Evolutionary conservation across 805 yeast genomes (phyloP).

Genomic region (Pichia manshurica): DNA sequence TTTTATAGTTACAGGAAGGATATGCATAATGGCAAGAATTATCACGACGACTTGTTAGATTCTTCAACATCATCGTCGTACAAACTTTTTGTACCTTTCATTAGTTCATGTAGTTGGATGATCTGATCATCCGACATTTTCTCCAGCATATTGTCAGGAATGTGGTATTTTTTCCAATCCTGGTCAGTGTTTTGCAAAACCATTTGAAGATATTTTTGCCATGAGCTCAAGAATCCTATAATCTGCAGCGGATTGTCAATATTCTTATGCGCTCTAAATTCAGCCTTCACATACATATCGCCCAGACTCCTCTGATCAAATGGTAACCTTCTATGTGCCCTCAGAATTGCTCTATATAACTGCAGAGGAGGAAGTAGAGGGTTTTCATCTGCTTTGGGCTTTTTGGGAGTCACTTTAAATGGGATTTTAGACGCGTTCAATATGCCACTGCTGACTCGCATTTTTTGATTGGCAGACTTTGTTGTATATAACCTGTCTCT

Average conservation of each 20-base stretch:
- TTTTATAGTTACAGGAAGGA: too few relatives aligned
- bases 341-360: constrained; percentile 70
- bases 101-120: constrained; percentile 71
- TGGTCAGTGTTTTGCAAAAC: constrained; percentile 44
- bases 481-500: not conserved
- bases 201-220: constrained; percentile 79
- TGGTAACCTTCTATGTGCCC: constrained; percentile 75
- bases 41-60: not conserved
- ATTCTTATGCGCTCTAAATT: constrained; percentile 76
- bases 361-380: constrained; percentile 77
- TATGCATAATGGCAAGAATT: too few relatives aligned
- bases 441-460: constrained; percentile 18
- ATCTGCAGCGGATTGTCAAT: constrained; percentile 89
- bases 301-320: constrained; percentile 71
- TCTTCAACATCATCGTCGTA: constrained; percentile 14
- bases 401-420: constrained; percentile 26
- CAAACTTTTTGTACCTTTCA: constrained; percentile 55
- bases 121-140: constrained; percentile 90
- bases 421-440: constrained; percentile 14
- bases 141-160: constrained; percentile 61
- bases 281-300: constrained; percentile 82
- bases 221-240: constrained; percentile 85
- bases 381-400: constrained; percentile 23
- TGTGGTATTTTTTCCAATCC: constrained; percentile 55
- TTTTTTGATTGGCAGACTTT: not conserved